Evolutionary conservation across 345 rosid species (phyloP).

Genomic region (Gossypium anomalum): DNA sequence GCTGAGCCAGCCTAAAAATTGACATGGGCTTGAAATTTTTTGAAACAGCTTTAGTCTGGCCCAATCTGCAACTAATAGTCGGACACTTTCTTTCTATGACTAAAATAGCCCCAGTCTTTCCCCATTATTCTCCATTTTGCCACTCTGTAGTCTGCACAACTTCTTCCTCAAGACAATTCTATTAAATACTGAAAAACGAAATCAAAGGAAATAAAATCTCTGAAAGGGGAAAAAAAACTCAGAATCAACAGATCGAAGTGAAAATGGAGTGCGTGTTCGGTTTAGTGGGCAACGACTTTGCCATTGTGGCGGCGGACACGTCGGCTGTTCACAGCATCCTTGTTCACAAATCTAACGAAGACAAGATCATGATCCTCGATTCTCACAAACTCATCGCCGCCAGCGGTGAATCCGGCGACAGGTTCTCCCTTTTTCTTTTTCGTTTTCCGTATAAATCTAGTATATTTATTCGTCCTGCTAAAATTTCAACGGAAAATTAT

Average conservation of each 20-base stretch:
- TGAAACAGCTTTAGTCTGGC: too few relatives aligned
- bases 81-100: background rate
- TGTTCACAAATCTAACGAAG: constrained; percentile 33
- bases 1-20: too few relatives aligned
- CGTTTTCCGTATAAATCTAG: background rate
- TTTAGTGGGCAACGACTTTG: constrained; percentile 80
- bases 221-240: background rate
- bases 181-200: background rate
- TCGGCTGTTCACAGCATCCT: constrained; percentile 91
- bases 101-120: background rate
- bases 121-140: background rate
- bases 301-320: constrained; percentile 75
- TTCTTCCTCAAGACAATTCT: constrained; percentile 33
- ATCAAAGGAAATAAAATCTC: background rate
- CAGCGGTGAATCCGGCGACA: constrained; percentile 95
- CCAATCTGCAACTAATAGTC: too few relatives aligned
- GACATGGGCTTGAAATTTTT: too few relatives aligned
- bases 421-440: constrained; percentile 32
- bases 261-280: constrained; percentile 96
- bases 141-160: background rate
- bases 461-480: background rate
- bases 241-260: constrained; percentile 21
- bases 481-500: background rate
- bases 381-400: constrained; percentile 96
- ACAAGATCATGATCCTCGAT: constrained; percentile 90